A percentile compares a stretch with the other conserved stretches of the same genome.
Conservation (phyloP, 208 protist species). For the Trichomonas vaginalis region DNA sequence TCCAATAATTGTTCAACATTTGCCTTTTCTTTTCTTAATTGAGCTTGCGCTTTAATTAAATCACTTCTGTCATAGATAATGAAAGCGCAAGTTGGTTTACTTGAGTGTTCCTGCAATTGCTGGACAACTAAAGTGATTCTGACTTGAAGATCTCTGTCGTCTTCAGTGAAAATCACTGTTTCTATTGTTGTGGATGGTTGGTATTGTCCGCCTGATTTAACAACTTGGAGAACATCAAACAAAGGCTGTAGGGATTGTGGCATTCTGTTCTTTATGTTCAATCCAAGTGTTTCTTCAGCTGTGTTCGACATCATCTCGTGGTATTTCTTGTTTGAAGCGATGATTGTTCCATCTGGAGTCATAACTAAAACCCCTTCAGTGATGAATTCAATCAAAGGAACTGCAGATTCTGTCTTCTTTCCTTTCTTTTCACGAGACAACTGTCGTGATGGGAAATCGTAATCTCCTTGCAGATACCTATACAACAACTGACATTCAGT, state of each 20-base stretch:
- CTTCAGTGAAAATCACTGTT: neutral
- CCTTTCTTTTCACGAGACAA: neutral
- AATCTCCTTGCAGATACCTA: neutral
- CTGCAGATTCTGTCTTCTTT: neutral
- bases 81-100: neutral
- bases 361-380: neutral
- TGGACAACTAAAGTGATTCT: neutral
- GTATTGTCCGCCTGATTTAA: neutral
- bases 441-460: neutral
- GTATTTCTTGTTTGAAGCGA: slow-evolving; percentile 1
- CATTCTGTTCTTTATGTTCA: neutral
- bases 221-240: neutral
- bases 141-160: neutral
- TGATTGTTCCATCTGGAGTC: neutral
- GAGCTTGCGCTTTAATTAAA: neutral
- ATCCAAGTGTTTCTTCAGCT: neutral
- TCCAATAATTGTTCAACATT: neutral
- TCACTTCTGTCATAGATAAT: neutral
- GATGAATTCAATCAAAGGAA: neutral
- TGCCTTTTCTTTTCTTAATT: neutral
- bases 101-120: neutral
- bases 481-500: neutral
- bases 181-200: neutral
- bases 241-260: neutral
- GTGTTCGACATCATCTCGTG: neutral